Evolutionary conservation across 1,139 yeast genomes (phyloP).

Genomic region (Pichia sp.): DNA sequence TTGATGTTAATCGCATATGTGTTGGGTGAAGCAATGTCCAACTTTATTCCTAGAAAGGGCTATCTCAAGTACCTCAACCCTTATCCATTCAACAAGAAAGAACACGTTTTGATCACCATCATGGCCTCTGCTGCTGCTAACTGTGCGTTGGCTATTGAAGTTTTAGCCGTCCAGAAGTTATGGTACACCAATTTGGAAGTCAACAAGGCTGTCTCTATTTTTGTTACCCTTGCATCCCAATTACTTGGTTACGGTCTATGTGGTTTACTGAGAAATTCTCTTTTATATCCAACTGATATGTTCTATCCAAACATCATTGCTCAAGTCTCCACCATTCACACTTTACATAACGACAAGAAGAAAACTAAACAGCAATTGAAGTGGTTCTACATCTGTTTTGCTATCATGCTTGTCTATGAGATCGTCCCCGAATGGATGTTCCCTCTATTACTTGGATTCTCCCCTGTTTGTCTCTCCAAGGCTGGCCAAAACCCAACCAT

Average conservation of each 20-base stretch:
- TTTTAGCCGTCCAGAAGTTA: constrained; percentile 46
- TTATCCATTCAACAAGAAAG: constrained; percentile 56
- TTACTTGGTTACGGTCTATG: too few species aligned
- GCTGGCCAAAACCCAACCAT: constrained; percentile 23
- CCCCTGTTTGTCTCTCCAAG: constrained; percentile 25
- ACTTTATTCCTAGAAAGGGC: constrained; percentile 23
- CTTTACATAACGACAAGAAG: too few species aligned
- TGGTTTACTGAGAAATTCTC: too few species aligned
- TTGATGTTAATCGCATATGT: constrained; percentile 26
- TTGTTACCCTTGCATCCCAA: constrained; percentile 4
- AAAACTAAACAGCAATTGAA: too few species aligned
- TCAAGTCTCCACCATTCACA: too few species aligned
- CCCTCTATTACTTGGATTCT: too few species aligned
- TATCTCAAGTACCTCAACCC: constrained; percentile 31
- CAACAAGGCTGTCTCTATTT: constrained; percentile 1
- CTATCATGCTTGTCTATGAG: too few species aligned
- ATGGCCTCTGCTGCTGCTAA: constrained; percentile 43
- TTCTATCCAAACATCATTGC: too few species aligned
- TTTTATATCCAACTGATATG: too few species aligned
- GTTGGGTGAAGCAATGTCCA: constrained; percentile 25
- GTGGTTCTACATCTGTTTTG: too few species aligned
- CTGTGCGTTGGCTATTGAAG: constrained; percentile 50
- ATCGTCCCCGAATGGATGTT: too few species aligned
- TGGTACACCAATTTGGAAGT: constrained; percentile 36
- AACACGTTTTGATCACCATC: constrained; percentile 51